Evolutionary conservation across 2,329 filamentous ascomycete genomes (phyloP), one percentile per base, ranked within the genome.

Genomic region (Paecilomyces dactylethromorphus): DNA sequence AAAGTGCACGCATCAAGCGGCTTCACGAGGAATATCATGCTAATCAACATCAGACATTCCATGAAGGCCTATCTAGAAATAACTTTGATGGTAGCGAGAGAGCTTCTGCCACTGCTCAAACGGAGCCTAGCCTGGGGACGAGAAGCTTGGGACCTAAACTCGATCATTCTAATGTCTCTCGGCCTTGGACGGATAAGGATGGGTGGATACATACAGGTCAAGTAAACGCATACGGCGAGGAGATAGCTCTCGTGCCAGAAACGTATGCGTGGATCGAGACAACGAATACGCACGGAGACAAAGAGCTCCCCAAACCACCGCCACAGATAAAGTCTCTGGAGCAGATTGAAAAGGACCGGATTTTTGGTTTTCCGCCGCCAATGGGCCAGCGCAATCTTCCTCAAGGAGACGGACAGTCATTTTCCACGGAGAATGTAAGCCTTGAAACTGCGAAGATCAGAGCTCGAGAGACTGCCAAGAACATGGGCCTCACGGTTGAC

Each of bases 361-460:
- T 70, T 12, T 71, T 68, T 35, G 69, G 70, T 1, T 73, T 66
- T 57, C 70, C 70, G 13, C 70, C 70, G 5, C 65, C 55, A 12
- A 66, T 69, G 24, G 69, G 70, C 4, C 62, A 70, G 54, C 69
- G 68, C 8, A 73, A 73, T 58, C 24, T 71, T n/a, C 70, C 69
- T 1, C 65, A 59, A 26, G 59, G 56, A 10, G 58, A 52, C 11
- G 54, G 60, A 4, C 55, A 55, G 5, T 60, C 66, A 12, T 69
- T 70, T 49, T 15, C 60, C 4, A 39, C 60, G 4, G 70, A 72
- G 53, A 59, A 72, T 45, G 61, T 72, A 22, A 58, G 56, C n/a
- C 55, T 58, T 50, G 68, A 68, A 56, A 58, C 53, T 29, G 60
- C 61, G 4, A 66, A 62, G 39, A 62, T 69, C 26, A 64, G 59